Conservation (phyloP, 306 rosid genomes). For the Macrotyloma uniflorum region DNA sequence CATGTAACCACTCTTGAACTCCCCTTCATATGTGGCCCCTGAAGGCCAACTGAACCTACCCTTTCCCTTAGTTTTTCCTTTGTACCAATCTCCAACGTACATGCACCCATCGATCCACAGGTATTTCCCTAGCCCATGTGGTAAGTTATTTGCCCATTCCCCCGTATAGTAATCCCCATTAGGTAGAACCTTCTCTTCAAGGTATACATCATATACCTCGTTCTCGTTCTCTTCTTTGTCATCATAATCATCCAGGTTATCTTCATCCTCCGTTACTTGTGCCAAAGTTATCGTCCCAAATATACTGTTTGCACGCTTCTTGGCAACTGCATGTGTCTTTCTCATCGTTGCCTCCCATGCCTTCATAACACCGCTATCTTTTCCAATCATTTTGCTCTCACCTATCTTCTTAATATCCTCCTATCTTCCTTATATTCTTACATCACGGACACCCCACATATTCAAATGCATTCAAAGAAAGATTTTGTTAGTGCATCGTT, state of each 20-base stretch:
- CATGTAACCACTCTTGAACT: conserved; percentile 83
- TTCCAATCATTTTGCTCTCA: conserved; percentile 56
- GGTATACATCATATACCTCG: conserved; percentile 45
- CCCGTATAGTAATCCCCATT: conserved; percentile 93
- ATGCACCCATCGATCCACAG: conserved; percentile 90
- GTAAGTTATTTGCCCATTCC: conserved; percentile 75
- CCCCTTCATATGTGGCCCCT: conserved; percentile 91
- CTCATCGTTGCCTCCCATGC: conserved; percentile 96
- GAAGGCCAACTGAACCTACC: conserved; percentile 96
- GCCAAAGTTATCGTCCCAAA: conserved; percentile 58
- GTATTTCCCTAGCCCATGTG: conserved; percentile 84
- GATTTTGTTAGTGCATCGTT: conserved; percentile 18
- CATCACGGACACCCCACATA: conserved; percentile 30
- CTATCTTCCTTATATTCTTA: too few relatives aligned
- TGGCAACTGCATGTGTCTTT: conserved; percentile 78
- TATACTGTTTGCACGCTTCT: conserved; percentile 80
- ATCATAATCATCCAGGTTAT: conserved; percentile 7
- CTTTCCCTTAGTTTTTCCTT: conserved; percentile 75
- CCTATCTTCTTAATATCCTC: not conserved
- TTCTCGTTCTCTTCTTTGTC: conserved; percentile 39
- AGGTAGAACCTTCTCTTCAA: conserved; percentile 69
- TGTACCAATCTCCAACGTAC: conserved; percentile 83
- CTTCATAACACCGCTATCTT: conserved; percentile 74
- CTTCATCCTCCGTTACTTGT: conserved; percentile 38
- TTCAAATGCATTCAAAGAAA: conserved; percentile 28